Conservation (phyloP, 441 rosid genomes). For the Populus hybrid region DNA sequence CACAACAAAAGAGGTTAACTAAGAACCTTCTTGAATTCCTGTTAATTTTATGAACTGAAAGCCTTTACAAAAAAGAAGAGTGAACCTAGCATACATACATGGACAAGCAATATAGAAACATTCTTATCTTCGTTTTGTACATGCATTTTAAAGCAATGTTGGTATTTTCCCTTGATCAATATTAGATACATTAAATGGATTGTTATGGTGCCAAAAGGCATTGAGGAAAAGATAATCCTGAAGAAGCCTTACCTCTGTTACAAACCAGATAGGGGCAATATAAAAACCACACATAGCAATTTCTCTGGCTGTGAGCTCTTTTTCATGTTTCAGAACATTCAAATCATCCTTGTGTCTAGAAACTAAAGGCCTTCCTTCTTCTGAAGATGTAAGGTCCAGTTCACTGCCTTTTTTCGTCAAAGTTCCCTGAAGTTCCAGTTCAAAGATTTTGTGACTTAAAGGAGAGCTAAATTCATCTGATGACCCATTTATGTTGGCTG, state of each 20-base stretch:
- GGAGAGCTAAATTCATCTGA: conserved; percentile 57
- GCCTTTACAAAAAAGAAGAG: neutral
- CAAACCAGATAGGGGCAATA: conserved; percentile 95
- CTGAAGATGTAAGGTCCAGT: conserved; percentile 44
- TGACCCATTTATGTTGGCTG: conserved; percentile 36
- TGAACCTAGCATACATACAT: neutral
- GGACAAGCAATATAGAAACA: neutral
- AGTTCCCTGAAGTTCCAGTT: conserved; percentile 72
- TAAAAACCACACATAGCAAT: conserved; percentile 79
- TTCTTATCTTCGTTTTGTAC: neutral
- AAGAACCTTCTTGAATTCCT: conserved; percentile 5
- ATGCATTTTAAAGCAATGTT: neutral
- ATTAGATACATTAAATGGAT: neutral
- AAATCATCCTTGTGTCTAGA: conserved; percentile 56
- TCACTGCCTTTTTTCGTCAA: conserved; percentile 73
- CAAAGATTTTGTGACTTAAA: conserved; percentile 51
- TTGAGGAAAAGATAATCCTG: neutral
- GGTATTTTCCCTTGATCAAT: neutral
- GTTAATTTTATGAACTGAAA: conserved; percentile 1
- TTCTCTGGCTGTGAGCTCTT: conserved; percentile 60
- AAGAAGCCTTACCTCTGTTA: conserved; percentile 70
- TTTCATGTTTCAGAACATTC: conserved; percentile 43
- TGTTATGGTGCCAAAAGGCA: neutral
- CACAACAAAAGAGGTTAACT: conserved; percentile 2
- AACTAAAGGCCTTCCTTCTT: conserved; percentile 64